A percentile compares a stretch with the other conserved stretches of the same genome.
Evolutionary conservation across 2,329 filamentous ascomycete species (phyloP).

Genomic region (Calonectria henricotiae): DNA sequence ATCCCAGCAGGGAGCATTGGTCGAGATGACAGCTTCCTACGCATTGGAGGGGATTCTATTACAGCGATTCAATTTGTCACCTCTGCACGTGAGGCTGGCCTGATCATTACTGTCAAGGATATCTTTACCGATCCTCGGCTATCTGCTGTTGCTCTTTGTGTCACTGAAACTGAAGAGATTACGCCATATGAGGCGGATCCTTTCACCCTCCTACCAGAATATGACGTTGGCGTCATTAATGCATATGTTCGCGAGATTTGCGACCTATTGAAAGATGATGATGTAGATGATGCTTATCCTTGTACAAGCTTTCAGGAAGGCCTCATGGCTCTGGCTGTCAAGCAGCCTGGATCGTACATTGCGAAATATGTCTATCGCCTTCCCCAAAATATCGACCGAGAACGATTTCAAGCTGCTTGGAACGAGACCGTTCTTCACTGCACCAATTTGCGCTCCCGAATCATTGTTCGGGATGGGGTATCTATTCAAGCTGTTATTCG

Average conservation of each 20-base stretch:
- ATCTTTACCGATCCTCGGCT: constrained; percentile 33
- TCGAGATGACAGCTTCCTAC: constrained; percentile 20
- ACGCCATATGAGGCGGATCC: constrained; percentile 3
- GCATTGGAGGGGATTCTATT: constrained; percentile 46
- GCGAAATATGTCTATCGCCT: constrained; percentile 21
- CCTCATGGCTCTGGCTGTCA: constrained; percentile 50
- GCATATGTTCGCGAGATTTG: neutral
- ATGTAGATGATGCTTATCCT: constrained; percentile 57
- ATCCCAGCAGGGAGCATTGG: constrained; percentile 53
- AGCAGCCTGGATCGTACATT: constrained; percentile 35
- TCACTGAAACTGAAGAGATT: neutral
- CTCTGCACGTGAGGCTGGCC: constrained; percentile 5
- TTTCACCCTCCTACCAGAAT: neutral
- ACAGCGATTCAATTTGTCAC: constrained; percentile 47
- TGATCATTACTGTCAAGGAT: constrained; percentile 21
- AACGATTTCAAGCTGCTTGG: constrained; percentile 5
- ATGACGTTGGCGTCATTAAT: neutral
- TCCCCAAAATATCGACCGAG: neutral
- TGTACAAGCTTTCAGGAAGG: constrained; percentile 58
- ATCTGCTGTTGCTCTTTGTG: neutral
- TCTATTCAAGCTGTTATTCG: neutral
- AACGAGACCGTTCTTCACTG: neutral
- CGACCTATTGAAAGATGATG: neutral
- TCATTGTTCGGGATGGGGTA: neutral
- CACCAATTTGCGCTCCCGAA: neutral